Conservation (phyloP, 1,284 basidiomycete species). For the Malassezia japonica region DNA sequence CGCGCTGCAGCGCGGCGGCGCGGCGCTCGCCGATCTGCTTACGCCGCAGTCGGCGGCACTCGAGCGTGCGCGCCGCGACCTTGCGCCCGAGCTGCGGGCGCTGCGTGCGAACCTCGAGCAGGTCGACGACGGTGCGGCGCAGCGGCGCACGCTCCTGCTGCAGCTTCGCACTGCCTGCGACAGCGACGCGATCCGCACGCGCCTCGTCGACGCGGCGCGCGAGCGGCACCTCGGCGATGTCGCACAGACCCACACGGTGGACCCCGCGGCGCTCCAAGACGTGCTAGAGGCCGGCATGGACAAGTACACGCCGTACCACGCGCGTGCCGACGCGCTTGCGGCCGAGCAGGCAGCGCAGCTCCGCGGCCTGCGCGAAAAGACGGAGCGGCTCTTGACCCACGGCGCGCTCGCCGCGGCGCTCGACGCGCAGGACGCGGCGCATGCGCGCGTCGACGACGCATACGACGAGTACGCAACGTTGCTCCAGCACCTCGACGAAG, state of each 20-base stretch:
- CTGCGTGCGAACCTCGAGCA: constrained; percentile 70
- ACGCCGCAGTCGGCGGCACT: constrained; percentile 14
- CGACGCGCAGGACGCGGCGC: constrained; percentile 1
- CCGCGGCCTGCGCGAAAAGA: background rate
- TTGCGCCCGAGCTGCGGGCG: constrained; percentile 51
- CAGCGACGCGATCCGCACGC: constrained; percentile 5
- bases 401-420: constrained; percentile 1
- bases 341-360: background rate
- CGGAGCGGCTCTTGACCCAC: background rate
- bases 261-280: constrained; percentile 8
- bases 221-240: constrained; percentile 7
- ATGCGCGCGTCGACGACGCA: background rate
- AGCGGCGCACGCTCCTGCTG: constrained; percentile 57
- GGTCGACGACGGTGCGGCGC: constrained; percentile 61
- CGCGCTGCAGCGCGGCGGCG: constrained; percentile 13
- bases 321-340: background rate
- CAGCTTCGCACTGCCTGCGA: constrained; percentile 53
- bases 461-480: background rate
- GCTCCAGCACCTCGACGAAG: background rate
- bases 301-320: constrained; percentile 4
- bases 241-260: background rate
- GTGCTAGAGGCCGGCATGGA: constrained; percentile 4
- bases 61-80: background rate
- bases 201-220: constrained; percentile 2
- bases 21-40: constrained; percentile 10